phyloP scores from a whole-genome alignment of 176 grass and related monocot species.

The Eremochloa ophiuroides region DNA sequence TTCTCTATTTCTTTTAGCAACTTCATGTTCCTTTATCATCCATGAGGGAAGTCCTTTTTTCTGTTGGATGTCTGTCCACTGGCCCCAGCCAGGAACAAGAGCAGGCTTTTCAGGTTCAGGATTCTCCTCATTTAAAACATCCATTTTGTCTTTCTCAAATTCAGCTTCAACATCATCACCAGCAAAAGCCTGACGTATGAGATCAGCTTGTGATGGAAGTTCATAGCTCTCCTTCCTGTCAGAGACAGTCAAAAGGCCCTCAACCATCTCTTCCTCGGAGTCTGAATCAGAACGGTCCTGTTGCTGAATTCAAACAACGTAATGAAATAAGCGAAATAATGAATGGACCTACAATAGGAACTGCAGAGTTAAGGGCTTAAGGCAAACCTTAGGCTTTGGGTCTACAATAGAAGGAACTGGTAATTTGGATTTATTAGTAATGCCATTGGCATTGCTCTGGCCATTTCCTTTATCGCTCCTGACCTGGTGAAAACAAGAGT shows the following conservation, averaged over 20 bases:
- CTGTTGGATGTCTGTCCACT: conserved; percentile 82
- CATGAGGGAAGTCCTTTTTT: conserved; percentile 85
- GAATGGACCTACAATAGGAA: conserved; percentile 14
- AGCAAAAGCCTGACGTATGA: conserved; percentile 86
- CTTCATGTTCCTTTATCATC: conserved; percentile 93
- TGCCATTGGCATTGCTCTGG: conserved; percentile 17
- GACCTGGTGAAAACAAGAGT: conserved; percentile 35
- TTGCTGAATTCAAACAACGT: conserved; percentile 40
- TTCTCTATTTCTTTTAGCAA: conserved; percentile 80
- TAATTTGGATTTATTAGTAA: conserved; percentile 13
- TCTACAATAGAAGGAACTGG: conserved; percentile 28
- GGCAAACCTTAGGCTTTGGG: conserved; percentile 39
- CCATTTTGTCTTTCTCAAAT: conserved; percentile 73
- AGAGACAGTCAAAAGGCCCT: conserved; percentile 61
- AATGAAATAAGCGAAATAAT: conserved; percentile 9
- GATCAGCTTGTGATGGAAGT: conserved; percentile 74
- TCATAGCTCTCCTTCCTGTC: conserved; percentile 48
- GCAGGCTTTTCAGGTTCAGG: conserved; percentile 94
- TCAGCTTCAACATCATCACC: conserved; percentile 96
- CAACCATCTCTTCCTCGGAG: conserved; percentile 86
- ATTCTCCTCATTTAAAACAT: conserved; percentile 75
- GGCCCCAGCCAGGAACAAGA: conserved; percentile 92
- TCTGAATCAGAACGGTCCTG: conserved; percentile 53
- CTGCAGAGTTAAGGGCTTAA: neutral
- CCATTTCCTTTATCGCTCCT: conserved; percentile 36